A percentile compares a stretch with the other conserved stretches of the same genome.
Evolutionary conservation across 2,329 filamentous ascomycete species (phyloP).

Genomic region (Beauveria sp.): DNA sequence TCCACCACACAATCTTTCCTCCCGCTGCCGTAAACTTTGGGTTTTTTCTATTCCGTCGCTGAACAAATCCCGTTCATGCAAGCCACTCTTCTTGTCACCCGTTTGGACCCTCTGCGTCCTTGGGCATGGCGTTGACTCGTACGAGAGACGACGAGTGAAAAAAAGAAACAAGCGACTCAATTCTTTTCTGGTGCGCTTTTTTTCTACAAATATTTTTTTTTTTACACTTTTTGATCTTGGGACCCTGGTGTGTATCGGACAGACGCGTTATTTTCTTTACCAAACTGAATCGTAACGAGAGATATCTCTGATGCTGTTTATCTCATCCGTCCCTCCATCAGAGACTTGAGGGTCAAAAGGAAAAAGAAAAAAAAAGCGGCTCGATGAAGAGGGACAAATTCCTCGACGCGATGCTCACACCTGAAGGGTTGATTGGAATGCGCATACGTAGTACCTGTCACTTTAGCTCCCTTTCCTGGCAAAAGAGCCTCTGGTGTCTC

Average conservation of each 20-base stretch:
- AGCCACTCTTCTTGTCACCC: background rate
- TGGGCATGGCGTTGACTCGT: background rate
- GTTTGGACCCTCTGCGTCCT: background rate
- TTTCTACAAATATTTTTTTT: background rate
- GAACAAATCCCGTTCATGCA: background rate
- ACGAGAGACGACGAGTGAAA: background rate
- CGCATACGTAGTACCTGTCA: background rate
- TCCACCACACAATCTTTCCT: background rate
- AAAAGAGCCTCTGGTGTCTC: background rate
- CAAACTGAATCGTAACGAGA: too few species aligned
- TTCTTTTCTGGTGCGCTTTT: background rate
- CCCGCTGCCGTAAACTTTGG: background rate
- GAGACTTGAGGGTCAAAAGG: too few species aligned
- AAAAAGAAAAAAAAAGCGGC: background rate
- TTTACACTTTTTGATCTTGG: background rate
- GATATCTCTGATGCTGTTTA: too few species aligned
- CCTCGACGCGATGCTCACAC: background rate
- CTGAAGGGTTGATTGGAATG: background rate
- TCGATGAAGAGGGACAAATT: background rate
- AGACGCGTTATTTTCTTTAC: background rate
- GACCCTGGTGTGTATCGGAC: background rate
- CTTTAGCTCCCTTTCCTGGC: background rate
- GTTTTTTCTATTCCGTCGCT: background rate
- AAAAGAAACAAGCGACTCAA: too few species aligned
- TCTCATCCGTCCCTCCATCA: too few species aligned